These are phyloP conservation scores for Brassica carinata DNA, from an alignment of 345 rosid species.

Conservation along the genomic window DNA sequence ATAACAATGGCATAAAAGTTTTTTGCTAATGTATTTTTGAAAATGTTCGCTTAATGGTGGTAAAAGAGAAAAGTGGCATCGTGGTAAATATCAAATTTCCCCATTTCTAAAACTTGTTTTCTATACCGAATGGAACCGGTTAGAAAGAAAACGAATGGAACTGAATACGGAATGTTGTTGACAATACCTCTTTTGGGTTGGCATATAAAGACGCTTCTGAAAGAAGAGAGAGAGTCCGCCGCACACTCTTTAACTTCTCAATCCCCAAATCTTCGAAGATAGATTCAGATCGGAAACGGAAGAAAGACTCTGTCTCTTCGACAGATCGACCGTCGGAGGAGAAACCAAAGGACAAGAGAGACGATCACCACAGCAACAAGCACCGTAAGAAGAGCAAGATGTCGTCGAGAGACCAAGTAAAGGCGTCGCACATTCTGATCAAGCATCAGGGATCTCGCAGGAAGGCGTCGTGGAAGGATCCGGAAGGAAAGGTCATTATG, in stretches of 20 bases:
- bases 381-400: conserved; percentile 51
- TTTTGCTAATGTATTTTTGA: no score
- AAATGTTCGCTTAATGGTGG: no score
- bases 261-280: conserved; percentile 41
- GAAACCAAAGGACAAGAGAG: conserved; percentile 24
- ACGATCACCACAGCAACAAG: conserved; percentile 25
- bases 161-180: no score
- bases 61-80: no score
- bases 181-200: no score
- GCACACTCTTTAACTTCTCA: neutral
- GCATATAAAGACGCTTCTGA: neutral
- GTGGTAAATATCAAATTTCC: no score
- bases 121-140: no score
- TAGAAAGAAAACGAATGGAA: no score
- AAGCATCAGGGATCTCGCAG: conserved; percentile 95
- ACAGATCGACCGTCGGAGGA: conserved; percentile 47
- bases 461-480: conserved; percentile 98
- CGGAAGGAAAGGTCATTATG: conserved; percentile 77
- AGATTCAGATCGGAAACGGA: conserved; percentile 63
- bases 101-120: no score
- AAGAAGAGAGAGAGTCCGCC: conserved; percentile 26
- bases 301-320: conserved; percentile 47
- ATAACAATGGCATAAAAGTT: no score
- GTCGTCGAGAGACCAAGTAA: conserved; percentile 54
- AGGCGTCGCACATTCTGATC: conserved; percentile 88